phyloP scores from a whole-genome alignment of 1,139 yeast species.

The Saccharomyces hybrid region DNA sequence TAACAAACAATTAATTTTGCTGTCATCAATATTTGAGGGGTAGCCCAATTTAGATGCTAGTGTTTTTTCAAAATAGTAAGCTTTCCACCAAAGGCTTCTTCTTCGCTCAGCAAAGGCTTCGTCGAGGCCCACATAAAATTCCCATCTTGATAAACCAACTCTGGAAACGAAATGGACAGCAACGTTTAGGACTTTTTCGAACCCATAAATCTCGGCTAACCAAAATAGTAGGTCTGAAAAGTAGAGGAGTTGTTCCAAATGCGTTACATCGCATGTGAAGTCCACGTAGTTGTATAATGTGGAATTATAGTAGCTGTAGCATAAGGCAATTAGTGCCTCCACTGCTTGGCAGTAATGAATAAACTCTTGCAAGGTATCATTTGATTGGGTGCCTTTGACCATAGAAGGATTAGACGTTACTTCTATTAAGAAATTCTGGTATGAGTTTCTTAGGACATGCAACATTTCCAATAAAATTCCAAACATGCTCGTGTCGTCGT shows the following conservation, averaged over 20 bases:
- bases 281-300: constrained; percentile 19
- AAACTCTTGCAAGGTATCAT: constrained; percentile 6
- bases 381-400: background rate
- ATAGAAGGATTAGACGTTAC: constrained; percentile 2
- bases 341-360: constrained; percentile 17
- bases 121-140: constrained; percentile 28
- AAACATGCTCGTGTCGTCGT: constrained; percentile 21
- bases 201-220: constrained; percentile 20
- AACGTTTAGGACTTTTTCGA: constrained; percentile 18
- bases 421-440: constrained; percentile 15
- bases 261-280: constrained; percentile 16
- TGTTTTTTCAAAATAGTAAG: constrained; percentile 20
- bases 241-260: constrained; percentile 21
- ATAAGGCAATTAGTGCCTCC: constrained; percentile 18
- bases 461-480: constrained; percentile 17
- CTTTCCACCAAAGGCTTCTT: constrained; percentile 27
- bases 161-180: constrained; percentile 19
- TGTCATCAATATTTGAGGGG: constrained; percentile 20
- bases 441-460: constrained; percentile 11
- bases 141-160: constrained; percentile 30
- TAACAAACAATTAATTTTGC: constrained; percentile 19
- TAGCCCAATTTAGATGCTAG: constrained; percentile 13
- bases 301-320: constrained; percentile 20
- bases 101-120: constrained; percentile 28
- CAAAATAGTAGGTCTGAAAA: constrained; percentile 20